Conservation (phyloP, 768 basidiomycete species). For the Tricholoma matsutake region DNA sequence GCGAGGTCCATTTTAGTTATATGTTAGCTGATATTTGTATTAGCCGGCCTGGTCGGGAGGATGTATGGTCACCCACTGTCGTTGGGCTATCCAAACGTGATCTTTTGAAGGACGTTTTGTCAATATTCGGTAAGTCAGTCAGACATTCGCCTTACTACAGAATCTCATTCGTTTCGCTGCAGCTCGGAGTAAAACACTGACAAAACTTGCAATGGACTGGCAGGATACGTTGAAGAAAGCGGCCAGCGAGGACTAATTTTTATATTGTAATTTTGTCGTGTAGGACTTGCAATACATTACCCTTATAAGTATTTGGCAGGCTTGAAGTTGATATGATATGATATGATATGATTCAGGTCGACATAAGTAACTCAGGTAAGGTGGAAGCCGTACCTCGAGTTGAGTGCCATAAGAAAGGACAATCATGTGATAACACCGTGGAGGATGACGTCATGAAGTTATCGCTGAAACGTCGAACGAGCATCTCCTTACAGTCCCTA, state of each 20-base stretch:
- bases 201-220: constrained; percentile 77
- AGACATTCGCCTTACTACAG: neutral
- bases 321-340: too few species aligned
- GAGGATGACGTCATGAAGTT: too few species aligned
- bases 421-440: neutral
- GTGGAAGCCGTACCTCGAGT: too few species aligned
- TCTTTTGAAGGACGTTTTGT: constrained; percentile 75
- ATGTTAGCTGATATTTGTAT: constrained; percentile 5
- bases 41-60: constrained; percentile 69
- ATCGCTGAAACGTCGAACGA: too few species aligned
- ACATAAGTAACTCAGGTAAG: too few species aligned
- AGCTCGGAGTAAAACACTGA: constrained; percentile 76
- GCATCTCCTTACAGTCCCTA: neutral
- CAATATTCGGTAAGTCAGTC: constrained; percentile 65
- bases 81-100: constrained; percentile 79
- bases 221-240: constrained; percentile 75
- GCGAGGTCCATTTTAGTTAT: neutral
- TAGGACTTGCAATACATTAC: neutral
- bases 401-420: too few species aligned
- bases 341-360: too few species aligned
- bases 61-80: constrained; percentile 64
- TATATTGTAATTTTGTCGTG: constrained; percentile 4
- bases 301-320: too few species aligned
- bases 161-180: neutral
- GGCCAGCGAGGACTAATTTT: constrained; percentile 42